Base-by-base conservation (phyloP, 2,329 filamentous ascomycete genomes). In the Diaporthe vexans region DNA sequence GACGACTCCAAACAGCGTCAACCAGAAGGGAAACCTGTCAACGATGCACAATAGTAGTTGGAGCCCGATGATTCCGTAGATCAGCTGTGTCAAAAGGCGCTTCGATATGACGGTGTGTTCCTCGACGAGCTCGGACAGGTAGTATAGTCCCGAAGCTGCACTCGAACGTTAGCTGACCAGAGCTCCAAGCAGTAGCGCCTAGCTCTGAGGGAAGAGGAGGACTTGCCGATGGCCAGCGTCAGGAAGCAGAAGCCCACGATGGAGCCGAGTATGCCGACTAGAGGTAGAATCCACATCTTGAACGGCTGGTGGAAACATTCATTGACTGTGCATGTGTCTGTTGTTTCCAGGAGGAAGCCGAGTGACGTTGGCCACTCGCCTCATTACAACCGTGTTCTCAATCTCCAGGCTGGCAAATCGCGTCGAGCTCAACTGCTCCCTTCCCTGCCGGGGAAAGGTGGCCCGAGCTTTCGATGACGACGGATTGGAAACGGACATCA, bases 121-220 rank as follows among this genome's bases (percentile, higher is more conserved):
- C 85, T 99, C 97, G 76, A 99, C 97, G 19, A 98, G 92, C 84
- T 99, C 97, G 33, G 96, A 98, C 71, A 99, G 93, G 83, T 99
- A 99, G 86, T 99, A 99, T 35, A 99, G 91, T 51, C 97, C 97
- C n/a, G 95, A 98, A 52, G 97, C 97, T 94, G 80, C 33, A 21
- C 35, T 29, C 51, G 40, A 6, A 54, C n/a, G 7, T 46, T 69
- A 72, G 56, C 63, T 33, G 26, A 43, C 19, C 33, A 40, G 2
- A 21, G n/a, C 63, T 37, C 10, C 7, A 68, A 40, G 26, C 46
- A 65, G 43, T 54, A 61, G 48, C 52, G 0, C 13, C 17, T 11
- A 21, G 48, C 43, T 58, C 29, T 10, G 59, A 46, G 35, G 35
- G 54, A 35, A n/a, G 35, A 56, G 65, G 54, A 33, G 58, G 71